Evolutionary conservation across 768 basidiomycete species (phyloP), one percentile per base, ranked within the genome.

Genomic region (Boletus eberwhitei): DNA sequence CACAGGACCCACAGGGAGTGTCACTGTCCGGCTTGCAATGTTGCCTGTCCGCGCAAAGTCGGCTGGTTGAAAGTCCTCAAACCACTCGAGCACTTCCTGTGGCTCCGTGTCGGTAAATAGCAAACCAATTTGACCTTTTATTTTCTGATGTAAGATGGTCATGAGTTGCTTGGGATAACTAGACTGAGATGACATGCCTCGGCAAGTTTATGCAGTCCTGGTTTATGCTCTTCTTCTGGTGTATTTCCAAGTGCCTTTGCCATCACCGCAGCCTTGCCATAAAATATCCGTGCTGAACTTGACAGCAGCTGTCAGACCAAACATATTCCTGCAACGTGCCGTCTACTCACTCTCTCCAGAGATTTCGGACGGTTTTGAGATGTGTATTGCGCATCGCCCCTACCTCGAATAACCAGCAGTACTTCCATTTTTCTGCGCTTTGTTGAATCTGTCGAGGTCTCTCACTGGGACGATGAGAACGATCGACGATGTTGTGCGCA

Each of bases 341-440:
- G 9, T 22, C 36, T 19, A 75, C 87, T 52, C 62, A 92, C 88
- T 90, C 91, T 78, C 92, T 91, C 97, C 97, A 99, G 59, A 90
- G 77, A 55, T 85, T 86, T 60, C 97, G 82, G 44, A 98, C 91
- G 48, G 92, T 93, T 79, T 98, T 95, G 37, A 99, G 75, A 72
- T 93, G 88, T 26, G 93, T 77, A 74, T 96, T 98, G 56, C 97
- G 80, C 93, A 98, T 96, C 61, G 93, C 85, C 16, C 94, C 95
- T 6, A 98, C 92, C 63, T 89, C 86, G 68, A 99, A 97, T 37
- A 98, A 69, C 92, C 94, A 99, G 74, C 92, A 89, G 72, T 97
- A 95, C 66, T 83, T 83, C 87, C 91, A 98, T 75, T 92, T 90
- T 61, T 95, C 93, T 21, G 86, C 76, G 68, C 86, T 85, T 66